Conservation (phyloP, 2,329 filamentous ascomycete species). For the Paecilomyces dactylethromorphus region DNA sequence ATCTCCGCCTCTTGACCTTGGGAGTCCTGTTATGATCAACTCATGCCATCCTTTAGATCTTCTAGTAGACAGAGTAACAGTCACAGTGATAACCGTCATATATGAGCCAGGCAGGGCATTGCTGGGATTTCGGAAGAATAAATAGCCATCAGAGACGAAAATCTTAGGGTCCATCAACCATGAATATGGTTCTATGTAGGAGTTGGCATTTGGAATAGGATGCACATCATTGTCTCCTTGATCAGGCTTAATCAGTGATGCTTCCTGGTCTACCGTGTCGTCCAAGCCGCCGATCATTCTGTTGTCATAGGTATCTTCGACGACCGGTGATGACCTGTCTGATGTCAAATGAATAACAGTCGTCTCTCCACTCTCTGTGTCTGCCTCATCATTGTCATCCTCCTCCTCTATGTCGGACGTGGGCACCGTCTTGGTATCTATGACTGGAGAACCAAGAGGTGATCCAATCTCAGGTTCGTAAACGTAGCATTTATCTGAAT, state of each 20-base stretch:
- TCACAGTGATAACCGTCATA: slow-evolving; percentile 13
- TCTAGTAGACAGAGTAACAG: slow-evolving; percentile 10
- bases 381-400: background rate
- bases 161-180: slow-evolving; percentile 9
- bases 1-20: slow-evolving; percentile 15
- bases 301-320: slow-evolving; percentile 1
- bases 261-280: background rate
- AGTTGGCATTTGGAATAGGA: slow-evolving; percentile 10
- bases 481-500: background rate
- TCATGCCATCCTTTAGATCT: slow-evolving; percentile 19
- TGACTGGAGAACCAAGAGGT: background rate
- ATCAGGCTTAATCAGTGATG: background rate
- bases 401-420: background rate
- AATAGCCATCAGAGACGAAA: slow-evolving; percentile 9
- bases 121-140: slow-evolving; percentile 12
- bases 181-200: background rate
- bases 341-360: background rate
- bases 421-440: background rate
- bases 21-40: slow-evolving; percentile 21
- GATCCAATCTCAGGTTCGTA: background rate
- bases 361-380: background rate
- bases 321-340: background rate
- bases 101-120: slow-evolving; percentile 11
- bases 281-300: background rate
- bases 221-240: slow-evolving; percentile 2